Conservation (phyloP, 495 filamentous ascomycete species). For the Elaphomyces granulatus region DNA sequence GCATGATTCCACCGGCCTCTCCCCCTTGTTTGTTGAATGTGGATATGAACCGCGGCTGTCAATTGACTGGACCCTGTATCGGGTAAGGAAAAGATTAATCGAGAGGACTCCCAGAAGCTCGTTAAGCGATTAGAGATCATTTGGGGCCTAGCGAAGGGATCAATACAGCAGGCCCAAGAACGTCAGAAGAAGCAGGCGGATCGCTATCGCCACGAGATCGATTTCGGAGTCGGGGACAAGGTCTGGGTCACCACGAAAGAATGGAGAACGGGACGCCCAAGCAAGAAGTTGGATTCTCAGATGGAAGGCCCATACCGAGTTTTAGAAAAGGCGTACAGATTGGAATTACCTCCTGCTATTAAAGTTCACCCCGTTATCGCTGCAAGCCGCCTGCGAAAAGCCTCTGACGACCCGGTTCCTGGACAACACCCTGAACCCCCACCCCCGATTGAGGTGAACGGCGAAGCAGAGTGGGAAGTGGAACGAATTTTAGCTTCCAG, state of each 20-base stretch:
- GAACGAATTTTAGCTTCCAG: not conserved
- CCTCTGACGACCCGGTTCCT: not conserved
- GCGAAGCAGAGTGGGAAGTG: constrained; percentile 7
- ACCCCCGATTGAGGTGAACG: constrained; percentile 1
- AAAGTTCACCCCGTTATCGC: constrained; percentile 7
- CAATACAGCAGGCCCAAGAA: not conserved
- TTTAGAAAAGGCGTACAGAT: not conserved
- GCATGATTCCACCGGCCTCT: not conserved
- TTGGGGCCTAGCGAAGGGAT: not conserved
- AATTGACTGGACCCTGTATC: not conserved
- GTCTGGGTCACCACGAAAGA: constrained; percentile 1
- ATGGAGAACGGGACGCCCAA: constrained; percentile 1
- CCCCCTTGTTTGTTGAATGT: not conserved
- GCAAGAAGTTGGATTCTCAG: not conserved
- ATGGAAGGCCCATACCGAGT: not conserved
- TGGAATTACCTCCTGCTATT: constrained; percentile 10
- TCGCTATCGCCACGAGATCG: not conserved
- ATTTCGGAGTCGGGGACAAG: constrained; percentile 1
- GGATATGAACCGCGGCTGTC: not conserved
- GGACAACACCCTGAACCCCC: not conserved
- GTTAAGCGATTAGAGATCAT: not conserved
- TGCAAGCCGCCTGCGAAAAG: constrained; percentile 2
- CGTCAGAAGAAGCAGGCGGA: not conserved
- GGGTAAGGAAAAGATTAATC: not conserved
- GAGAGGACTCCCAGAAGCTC: not conserved